phyloP scores from a whole-genome alignment of 148 eudicot species.

The Arctostaphylos glauca region DNA sequence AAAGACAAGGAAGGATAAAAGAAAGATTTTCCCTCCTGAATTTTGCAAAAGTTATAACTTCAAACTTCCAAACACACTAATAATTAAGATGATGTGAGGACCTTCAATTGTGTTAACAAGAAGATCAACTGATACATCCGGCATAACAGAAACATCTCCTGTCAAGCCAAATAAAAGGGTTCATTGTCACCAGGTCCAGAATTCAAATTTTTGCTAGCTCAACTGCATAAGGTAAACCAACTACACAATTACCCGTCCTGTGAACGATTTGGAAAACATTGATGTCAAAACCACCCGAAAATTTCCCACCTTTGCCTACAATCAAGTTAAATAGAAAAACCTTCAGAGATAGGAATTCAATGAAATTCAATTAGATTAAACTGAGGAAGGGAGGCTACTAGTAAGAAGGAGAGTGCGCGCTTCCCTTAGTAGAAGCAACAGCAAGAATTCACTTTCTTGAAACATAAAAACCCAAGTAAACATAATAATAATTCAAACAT shows the following conservation, averaged over 20 bases:
- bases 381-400: too few relatives aligned
- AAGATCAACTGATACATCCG: constrained; percentile 71
- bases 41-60: not conserved
- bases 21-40: not conserved
- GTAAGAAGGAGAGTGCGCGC: too few relatives aligned
- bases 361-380: too few relatives aligned
- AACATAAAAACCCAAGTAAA: not conserved
- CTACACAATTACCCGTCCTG: constrained; percentile 56
- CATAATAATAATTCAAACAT: not conserved
- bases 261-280: constrained; percentile 72
- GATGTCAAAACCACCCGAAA: constrained; percentile 91
- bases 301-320: constrained; percentile 70
- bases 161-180: constrained; percentile 27
- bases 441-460: not conserved
- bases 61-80: not conserved
- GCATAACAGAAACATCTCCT: constrained; percentile 63
- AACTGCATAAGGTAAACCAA: not conserved
- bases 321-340: constrained; percentile 3
- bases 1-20: not conserved
- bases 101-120: constrained; percentile 80
- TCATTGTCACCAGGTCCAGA: not conserved
- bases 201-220: not conserved
- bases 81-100: constrained; percentile 16
- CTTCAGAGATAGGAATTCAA: not conserved
- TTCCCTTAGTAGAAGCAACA: not conserved